These are phyloP conservation scores for Camellia sinensis DNA, from an alignment of 148 eudicot genomes.

Conservation along the genomic window DNA sequence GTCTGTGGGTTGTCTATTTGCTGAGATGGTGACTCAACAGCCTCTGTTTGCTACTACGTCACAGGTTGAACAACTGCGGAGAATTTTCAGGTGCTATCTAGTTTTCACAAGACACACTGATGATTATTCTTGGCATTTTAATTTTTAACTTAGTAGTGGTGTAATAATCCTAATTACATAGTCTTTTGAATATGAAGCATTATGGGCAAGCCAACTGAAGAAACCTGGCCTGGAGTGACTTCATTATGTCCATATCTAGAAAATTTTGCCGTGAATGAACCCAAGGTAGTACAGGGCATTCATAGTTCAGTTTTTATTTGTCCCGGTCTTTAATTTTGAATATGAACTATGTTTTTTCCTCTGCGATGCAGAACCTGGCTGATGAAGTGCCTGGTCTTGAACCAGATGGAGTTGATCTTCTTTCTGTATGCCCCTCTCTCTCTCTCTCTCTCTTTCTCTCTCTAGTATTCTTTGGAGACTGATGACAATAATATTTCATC, in stretches of 20 bases:
- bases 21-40: not conserved
- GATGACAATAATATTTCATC: too few species aligned
- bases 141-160: not conserved
- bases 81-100: too few species aligned
- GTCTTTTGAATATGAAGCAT: not conserved
- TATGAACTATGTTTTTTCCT: not conserved
- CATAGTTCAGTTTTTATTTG: not conserved
- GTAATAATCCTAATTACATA: not conserved
- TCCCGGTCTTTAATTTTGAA: not conserved
- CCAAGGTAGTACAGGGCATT: not conserved
- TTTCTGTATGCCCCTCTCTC: not conserved
- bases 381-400: not conserved
- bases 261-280: not conserved
- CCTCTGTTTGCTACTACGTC: not conserved
- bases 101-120: not conserved
- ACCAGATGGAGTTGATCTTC: not conserved
- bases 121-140: not conserved
- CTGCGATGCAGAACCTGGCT: not conserved
- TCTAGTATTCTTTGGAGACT: too few species aligned
- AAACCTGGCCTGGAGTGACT: not conserved
- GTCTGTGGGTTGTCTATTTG: slow-evolving; percentile 9
- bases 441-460: too few species aligned
- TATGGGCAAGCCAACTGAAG: not conserved
- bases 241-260: not conserved
- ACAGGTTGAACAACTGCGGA: too few species aligned